Base-by-base conservation (phyloP, 176 grass and related monocot genomes). In the Cymbopogon citratus region DNA sequence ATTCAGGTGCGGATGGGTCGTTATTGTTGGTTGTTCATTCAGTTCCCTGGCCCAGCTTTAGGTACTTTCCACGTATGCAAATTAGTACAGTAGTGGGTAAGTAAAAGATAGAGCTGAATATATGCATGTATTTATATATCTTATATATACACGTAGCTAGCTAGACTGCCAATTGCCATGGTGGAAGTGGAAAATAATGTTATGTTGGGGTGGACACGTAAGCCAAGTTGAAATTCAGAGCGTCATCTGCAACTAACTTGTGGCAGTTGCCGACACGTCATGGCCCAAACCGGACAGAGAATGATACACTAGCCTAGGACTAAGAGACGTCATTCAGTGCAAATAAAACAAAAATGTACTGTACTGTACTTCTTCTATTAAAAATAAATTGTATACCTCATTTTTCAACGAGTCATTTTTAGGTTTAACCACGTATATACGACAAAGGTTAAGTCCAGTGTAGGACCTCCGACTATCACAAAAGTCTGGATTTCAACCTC, bases 251-350 rank as follows among this genome's bases (percentile, higher is more conserved):
- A 27, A 79, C 43, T 33, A 80, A 59, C 77, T 26, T 48, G 6
- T 21, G n/a, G n/a, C 39, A 51, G 40, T 83, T 46, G 39, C 52
- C 40, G 73, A 77, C 79, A 82, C 72, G 52, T 77, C 79, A 77
- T 29, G n/a, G 14, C 5, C 52, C 39, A 48, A 24, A 4, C 12
- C 35, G 35, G 35, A 40, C 36, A n/a, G 35, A 28, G 27, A 3
- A 10, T 21, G 26, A 49, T 31, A 44, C 44, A 9, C 38, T 40
- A 10, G 38, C 6, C 4, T 59, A 11, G 21, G 56, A 24, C 10
- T 13, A 8, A 1, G 23, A 45, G 23, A 45, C 16, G 23, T 71
- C 69, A 25, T 14, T 8, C n/a, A 1, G 1, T 12, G 23, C n/a
- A 61, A 26, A 61, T 24, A 60, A 43, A 43, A 43, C 10, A 43